Evolutionary conservation across 2,329 filamentous ascomycete species (phyloP), one percentile per base, ranked within the genome.

Genomic region (Penicillium sclerotiorum): DNA sequence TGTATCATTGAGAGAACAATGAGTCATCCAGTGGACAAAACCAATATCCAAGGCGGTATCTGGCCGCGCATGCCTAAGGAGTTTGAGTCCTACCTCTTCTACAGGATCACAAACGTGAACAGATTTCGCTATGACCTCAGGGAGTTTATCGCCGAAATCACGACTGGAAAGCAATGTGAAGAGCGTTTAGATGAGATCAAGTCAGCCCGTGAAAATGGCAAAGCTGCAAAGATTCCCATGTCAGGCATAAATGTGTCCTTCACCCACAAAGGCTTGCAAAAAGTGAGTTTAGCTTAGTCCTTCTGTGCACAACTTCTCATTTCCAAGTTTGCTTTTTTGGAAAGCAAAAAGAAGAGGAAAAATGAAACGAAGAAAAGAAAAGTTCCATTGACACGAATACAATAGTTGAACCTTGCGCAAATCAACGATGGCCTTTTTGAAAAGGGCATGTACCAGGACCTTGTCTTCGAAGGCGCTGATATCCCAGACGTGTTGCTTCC

Each of bases 61-160:
- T 56, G 53, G 54, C 54, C 54, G 18, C 48, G 54, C n/a, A 30
- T 57, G 22, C 40, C 54, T 3, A 13, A 15, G 22, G 42, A 23
- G 13, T 50, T 15, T 15, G 56, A 60, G 38, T 38, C 49, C 20
- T 59, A 43, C 37, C 47, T 60, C 21, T 60, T 59, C 22, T 60
- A 56, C 35, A 54, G 49, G 28, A 52, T 60, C 33, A 57, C 30
- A 5, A 27, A 56, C 9, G 38, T 42, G 25, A 23, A 48, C 5
- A 45, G 37, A 42, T 47, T 47, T 37, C 27, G 38, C 25, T 13
- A 20, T 41, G 28, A 47, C 4, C 45, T 47, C 37, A 42, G 13
- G 18, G 38, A 36, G 2, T 36, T 42, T 21, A 36, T 46, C n/a
- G 38, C 36, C 8, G 22, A 52, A 6, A 52, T 60, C 38, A 58